Conservation (phyloP, 2,329 filamentous ascomycete species). For the Fusarium domesticum region DNA sequence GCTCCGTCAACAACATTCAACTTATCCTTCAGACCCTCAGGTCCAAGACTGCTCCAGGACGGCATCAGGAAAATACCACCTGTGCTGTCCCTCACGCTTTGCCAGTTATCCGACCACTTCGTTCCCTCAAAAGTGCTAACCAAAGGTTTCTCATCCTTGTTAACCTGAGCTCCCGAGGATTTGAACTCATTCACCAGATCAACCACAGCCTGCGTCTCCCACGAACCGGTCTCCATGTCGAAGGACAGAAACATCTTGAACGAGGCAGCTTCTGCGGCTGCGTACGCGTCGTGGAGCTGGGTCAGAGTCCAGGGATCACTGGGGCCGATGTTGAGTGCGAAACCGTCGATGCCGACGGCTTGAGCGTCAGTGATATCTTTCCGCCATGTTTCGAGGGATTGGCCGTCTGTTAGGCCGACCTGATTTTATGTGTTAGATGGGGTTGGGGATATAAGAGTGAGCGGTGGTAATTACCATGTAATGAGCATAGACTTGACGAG, state of each 20-base stretch:
- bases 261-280: conserved; percentile 20
- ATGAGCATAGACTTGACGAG: conserved; percentile 30
- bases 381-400: conserved; percentile 31
- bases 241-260: conserved; percentile 43
- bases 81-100: conserved; percentile 36
- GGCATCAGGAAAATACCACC: conserved; percentile 43
- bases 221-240: conserved; percentile 36
- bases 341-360: conserved; percentile 39
- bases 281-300: conserved; percentile 32
- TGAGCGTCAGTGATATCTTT: conserved; percentile 36
- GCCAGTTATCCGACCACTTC: conserved; percentile 42
- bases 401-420: conserved; percentile 33
- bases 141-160: conserved; percentile 35
- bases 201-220: conserved; percentile 27
- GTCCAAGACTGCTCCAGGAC: conserved; percentile 38
- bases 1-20: conserved; percentile 22
- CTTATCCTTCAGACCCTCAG: conserved; percentile 21
- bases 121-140: conserved; percentile 53
- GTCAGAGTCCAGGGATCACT: conserved; percentile 31
- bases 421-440: conserved; percentile 5
- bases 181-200: conserved; percentile 27
- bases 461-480: conserved; percentile 27
- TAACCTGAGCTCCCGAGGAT: conserved; percentile 28
- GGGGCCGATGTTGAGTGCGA: conserved; percentile 41
- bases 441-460: too few relatives aligned